These are phyloP conservation scores for Tylopilus cervinicoccineus DNA, from an alignment of 768 basidiomycete species.

Conservation along the genomic window DNA sequence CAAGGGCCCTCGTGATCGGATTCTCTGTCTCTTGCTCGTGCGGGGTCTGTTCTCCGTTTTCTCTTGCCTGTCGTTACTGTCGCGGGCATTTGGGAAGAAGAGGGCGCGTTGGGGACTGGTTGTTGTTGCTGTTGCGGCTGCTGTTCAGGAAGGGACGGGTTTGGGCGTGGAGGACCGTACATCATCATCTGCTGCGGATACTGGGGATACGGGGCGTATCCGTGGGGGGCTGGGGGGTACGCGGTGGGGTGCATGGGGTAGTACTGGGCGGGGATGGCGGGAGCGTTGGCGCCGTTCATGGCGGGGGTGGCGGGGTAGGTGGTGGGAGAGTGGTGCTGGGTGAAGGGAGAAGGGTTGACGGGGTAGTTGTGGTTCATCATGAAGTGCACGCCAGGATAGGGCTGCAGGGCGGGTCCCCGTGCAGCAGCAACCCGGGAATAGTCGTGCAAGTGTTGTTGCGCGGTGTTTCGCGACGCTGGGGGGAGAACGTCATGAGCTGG, in stretches of 20 bases:
- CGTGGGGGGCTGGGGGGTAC: slow-evolving; percentile 41
- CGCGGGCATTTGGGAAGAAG: slow-evolving; percentile 32
- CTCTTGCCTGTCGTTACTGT: slow-evolving; percentile 45
- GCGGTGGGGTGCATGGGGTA: slow-evolving; percentile 56
- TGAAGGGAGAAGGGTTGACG: slow-evolving; percentile 51
- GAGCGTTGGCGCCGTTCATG: slow-evolving; percentile 37
- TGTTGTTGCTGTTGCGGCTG: slow-evolving; percentile 21
- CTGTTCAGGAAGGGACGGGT: slow-evolving; percentile 34
- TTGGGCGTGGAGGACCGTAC: slow-evolving; percentile 47
- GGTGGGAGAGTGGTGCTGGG: slow-evolving; percentile 41
- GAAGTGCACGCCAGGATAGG: slow-evolving; percentile 51
- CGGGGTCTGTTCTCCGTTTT: slow-evolving; percentile 51
- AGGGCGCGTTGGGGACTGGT: slow-evolving; percentile 31
- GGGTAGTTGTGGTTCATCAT: slow-evolving; percentile 74
- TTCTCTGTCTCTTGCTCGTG: slow-evolving; percentile 43
- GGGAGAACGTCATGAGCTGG: slow-evolving; percentile 9
- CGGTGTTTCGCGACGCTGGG: slow-evolving; percentile 15
- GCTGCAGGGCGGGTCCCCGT: slow-evolving; percentile 44
- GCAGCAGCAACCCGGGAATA: slow-evolving; percentile 32
- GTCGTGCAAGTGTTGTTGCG: slow-evolving; percentile 24
- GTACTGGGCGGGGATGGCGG: slow-evolving; percentile 44
- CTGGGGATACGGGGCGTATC: slow-evolving; percentile 55
- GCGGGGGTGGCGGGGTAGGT: slow-evolving; percentile 28
- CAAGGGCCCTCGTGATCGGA: slow-evolving; percentile 64
- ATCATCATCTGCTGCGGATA: slow-evolving; percentile 61